These are phyloP conservation scores for Eryngium alpinum DNA, from an alignment of 140 eudicot species.

Conservation along the genomic window DNA sequence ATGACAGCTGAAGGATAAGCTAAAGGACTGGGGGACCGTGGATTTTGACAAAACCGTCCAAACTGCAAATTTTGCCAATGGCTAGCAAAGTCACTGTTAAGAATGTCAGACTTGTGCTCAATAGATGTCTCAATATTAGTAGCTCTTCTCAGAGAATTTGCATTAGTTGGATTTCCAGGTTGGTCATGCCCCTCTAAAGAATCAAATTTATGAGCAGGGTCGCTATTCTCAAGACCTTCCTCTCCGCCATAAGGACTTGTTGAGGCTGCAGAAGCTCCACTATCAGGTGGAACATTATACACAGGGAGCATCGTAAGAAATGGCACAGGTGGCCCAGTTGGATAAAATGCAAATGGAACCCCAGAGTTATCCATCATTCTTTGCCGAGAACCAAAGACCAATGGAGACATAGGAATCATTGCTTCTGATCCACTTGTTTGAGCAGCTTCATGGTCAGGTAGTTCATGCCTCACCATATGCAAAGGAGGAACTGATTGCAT, in stretches of 20 bases:
- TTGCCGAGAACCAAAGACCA: slow-evolving; percentile 60
- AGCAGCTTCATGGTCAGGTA: slow-evolving; percentile 43
- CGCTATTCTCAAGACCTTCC: slow-evolving; percentile 44
- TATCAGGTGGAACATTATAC: slow-evolving; percentile 46
- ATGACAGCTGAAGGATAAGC: slow-evolving; percentile 59
- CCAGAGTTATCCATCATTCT: slow-evolving; percentile 59
- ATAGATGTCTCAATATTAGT: slow-evolving; percentile 37
- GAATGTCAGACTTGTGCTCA: slow-evolving; percentile 64
- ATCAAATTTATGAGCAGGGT: slow-evolving; percentile 37
- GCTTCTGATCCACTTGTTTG: slow-evolving; percentile 73
- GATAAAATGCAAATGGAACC: slow-evolving; percentile 58
- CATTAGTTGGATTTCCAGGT: slow-evolving; percentile 37
- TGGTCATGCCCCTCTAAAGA: slow-evolving; percentile 37
- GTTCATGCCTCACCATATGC: slow-evolving; percentile 40
- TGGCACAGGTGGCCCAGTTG: slow-evolving; percentile 97
- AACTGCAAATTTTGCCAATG: slow-evolving; percentile 88
- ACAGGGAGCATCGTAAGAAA: slow-evolving; percentile 83
- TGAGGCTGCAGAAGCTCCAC: slow-evolving; percentile 48
- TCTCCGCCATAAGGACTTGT: slow-evolving; percentile 40
- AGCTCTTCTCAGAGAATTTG: slow-evolving; percentile 23
- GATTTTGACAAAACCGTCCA: slow-evolving; percentile 82
- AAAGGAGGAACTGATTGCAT: slow-evolving; percentile 32
- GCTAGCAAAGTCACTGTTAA: slow-evolving; percentile 78
- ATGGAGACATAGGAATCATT: slow-evolving; percentile 50
- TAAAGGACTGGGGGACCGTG: slow-evolving; percentile 44